Percentiles rank a stretch among this genome's conserved stretches.
These are phyloP conservation scores for Ascochyta rabiei DNA, from an alignment of 2,329 filamentous ascomycete genomes.

Conservation along the genomic window DNA sequence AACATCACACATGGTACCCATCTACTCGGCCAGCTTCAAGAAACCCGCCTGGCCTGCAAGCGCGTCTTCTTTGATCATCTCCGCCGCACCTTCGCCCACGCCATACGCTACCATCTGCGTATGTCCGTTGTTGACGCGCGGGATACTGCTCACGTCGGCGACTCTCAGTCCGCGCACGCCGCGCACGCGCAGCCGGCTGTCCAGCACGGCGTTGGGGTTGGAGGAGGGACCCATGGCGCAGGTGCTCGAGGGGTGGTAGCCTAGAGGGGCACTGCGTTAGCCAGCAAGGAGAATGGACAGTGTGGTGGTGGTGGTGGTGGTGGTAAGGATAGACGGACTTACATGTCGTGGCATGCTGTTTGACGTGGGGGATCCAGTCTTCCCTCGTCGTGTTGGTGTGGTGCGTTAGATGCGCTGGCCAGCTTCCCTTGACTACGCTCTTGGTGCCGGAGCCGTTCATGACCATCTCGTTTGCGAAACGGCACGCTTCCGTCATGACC, in stretches of 20 bases:
- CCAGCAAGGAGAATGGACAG: no score
- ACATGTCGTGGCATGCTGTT: slow-evolving; percentile 66
- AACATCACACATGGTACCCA: no score
- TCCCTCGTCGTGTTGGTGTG: slow-evolving; percentile 60
- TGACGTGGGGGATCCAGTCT: slow-evolving; percentile 64
- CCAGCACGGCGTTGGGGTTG: slow-evolving; percentile 46
- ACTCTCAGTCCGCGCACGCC: slow-evolving; percentile 35
- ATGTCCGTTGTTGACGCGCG: slow-evolving; percentile 40
- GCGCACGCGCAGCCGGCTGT: slow-evolving; percentile 39
- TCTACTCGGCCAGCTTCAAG: slow-evolving; percentile 12
- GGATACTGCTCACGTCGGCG: slow-evolving; percentile 36
- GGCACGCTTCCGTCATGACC: slow-evolving; percentile 64
- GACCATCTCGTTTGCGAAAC: slow-evolving; percentile 65
- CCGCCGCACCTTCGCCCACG: slow-evolving; percentile 41
- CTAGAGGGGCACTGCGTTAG: slow-evolving; percentile 16
- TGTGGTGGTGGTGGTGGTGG: no score
- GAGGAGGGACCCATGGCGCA: slow-evolving; percentile 57
- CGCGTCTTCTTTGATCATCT: slow-evolving; percentile 39
- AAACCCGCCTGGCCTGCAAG: background rate
- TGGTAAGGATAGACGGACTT: slow-evolving; percentile 24
- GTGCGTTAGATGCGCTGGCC: slow-evolving; percentile 60
- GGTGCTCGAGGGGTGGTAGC: slow-evolving; percentile 63
- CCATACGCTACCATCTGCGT: slow-evolving; percentile 47
- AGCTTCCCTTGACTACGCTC: slow-evolving; percentile 64
- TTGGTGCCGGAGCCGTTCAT: slow-evolving; percentile 63